These are phyloP conservation scores for Ogataea kodamae DNA, from an alignment of 805 yeast genomes.

Conservation along the genomic window DNA sequence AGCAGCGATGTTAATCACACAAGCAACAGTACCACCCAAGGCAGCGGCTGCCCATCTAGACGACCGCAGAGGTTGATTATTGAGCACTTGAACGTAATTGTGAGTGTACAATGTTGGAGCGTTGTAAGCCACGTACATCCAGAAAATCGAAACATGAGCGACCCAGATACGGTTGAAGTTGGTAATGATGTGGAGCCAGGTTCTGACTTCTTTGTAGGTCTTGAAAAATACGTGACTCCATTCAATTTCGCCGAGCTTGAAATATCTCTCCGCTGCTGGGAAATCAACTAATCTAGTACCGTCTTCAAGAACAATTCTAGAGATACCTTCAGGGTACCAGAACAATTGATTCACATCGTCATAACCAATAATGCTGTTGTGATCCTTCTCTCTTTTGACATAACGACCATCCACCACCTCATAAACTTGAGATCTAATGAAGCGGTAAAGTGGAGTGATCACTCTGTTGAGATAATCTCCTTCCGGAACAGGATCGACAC, in stretches of 20 bases:
- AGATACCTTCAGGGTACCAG: conserved; percentile 99
- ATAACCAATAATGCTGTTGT: conserved; percentile 79
- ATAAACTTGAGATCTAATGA: conserved; percentile 75
- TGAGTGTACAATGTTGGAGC: conserved; percentile 88
- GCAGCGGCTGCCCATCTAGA: conserved; percentile 92
- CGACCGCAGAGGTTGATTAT: conserved; percentile 86
- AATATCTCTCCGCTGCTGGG: conserved; percentile 85
- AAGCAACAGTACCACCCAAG: conserved; percentile 87
- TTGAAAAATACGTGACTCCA: conserved; percentile 94
- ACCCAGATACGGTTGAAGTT: conserved; percentile 99
- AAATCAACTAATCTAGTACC: conserved; percentile 89
- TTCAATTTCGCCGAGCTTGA: conserved; percentile 83
- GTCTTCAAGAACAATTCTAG: conserved; percentile 86
- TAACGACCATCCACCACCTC: conserved; percentile 79
- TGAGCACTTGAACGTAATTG: conserved; percentile 75
- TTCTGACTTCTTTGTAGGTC: conserved; percentile 92
- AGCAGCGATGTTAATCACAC: conserved; percentile 77
- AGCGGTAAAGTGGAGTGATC: conserved; percentile 84
- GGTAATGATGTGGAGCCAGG: conserved; percentile 94
- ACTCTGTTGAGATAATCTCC: conserved; percentile 90
- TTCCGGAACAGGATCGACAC: conserved; percentile 78
- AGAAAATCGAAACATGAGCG: conserved; percentile 81
- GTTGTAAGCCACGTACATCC: conserved; percentile 94
- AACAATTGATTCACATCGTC: conserved; percentile 98
- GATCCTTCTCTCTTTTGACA: conserved; percentile 82